phyloP scores from a whole-genome alignment of 2,329 filamentous ascomycete species.

The Xylaria sp. region DNA sequence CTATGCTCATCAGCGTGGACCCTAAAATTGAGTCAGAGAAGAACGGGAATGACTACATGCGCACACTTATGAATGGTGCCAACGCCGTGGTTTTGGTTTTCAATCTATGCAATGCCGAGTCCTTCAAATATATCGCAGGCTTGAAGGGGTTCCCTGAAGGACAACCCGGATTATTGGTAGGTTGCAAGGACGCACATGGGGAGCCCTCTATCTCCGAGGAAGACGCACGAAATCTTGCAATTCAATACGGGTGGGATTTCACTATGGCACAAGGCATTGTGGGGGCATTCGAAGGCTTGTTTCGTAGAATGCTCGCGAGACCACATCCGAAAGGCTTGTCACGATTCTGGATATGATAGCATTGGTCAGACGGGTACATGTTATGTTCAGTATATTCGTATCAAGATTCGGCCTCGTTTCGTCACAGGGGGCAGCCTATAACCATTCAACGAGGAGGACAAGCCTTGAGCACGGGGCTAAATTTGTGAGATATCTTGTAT shows the following conservation, averaged over 20 bases:
- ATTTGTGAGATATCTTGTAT: not conserved
- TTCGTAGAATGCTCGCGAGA: conserved; percentile 2
- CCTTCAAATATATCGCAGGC: conserved; percentile 11
- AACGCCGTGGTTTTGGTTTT: conserved; percentile 6
- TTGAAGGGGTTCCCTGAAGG: conserved; percentile 14
- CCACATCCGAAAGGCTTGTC: not conserved
- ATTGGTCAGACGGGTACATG: not conserved
- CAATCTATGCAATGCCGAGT: not conserved
- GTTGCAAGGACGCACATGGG: not conserved
- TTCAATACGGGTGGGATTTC: conserved; percentile 10
- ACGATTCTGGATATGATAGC: not conserved
- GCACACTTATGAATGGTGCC: not conserved
- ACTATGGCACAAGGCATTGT: not conserved
- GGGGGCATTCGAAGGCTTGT: conserved; percentile 8
- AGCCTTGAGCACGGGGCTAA: not conserved
- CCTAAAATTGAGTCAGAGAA: not conserved
- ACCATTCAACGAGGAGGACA: not conserved
- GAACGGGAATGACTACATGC: conserved; percentile 7
- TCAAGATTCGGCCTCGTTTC: not conserved
- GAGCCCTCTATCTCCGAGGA: not conserved
- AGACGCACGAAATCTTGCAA: not conserved
- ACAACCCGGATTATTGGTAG: conserved; percentile 19
- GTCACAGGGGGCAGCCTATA: not conserved
- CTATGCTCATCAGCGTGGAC: conserved; percentile 12
- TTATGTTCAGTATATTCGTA: not conserved